A percentile compares a stretch with the other conserved stretches of the same genome.
Conservation (phyloP, 495 filamentous ascomycete genomes). For the Aspergillus coremiiformis region DNA sequence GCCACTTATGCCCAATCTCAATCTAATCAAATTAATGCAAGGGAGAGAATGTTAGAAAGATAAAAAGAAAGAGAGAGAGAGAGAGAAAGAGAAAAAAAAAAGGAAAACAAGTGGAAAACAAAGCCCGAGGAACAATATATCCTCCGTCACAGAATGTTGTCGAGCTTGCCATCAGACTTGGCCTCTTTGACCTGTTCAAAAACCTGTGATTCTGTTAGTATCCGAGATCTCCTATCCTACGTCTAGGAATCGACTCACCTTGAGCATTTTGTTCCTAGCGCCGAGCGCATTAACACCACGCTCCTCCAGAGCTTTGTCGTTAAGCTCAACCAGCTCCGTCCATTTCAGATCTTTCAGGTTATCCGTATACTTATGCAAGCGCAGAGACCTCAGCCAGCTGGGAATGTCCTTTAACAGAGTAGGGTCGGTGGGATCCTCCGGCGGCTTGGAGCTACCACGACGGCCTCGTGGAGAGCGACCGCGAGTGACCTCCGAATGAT, state of each 20-base stretch:
- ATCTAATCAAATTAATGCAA: constrained; percentile 28
- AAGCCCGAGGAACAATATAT: constrained; percentile 5
- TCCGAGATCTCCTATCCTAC: not conserved
- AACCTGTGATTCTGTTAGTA: constrained; percentile 45
- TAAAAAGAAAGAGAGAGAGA: constrained; percentile 13
- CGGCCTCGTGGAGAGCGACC: constrained; percentile 89
- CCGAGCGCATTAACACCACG: constrained; percentile 92
- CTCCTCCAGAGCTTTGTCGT: constrained; percentile 89
- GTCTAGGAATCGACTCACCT: constrained; percentile 48
- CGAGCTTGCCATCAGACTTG: constrained; percentile 61
- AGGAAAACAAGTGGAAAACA: constrained; percentile 11
- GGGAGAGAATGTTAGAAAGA: constrained; percentile 20
- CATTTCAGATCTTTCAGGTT: constrained; percentile 95
- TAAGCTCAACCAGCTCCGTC: constrained; percentile 85
- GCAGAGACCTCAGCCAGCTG: constrained; percentile 87
- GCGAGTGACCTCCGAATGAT: constrained; percentile 82
- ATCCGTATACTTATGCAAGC: constrained; percentile 97
- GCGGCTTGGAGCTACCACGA: constrained; percentile 91
- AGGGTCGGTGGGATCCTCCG: constrained; percentile 93
- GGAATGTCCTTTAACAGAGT: constrained; percentile 90
- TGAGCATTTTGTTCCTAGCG: constrained; percentile 95
- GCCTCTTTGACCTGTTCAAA: constrained; percentile 92
- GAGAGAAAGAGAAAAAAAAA: constrained; percentile 16
- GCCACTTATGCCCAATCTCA: constrained; percentile 23
- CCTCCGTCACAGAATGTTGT: constrained; percentile 22